Base-by-base conservation (phyloP, 2,329 filamentous ascomycete species). In the Colletotrichum caudatum region DNA sequence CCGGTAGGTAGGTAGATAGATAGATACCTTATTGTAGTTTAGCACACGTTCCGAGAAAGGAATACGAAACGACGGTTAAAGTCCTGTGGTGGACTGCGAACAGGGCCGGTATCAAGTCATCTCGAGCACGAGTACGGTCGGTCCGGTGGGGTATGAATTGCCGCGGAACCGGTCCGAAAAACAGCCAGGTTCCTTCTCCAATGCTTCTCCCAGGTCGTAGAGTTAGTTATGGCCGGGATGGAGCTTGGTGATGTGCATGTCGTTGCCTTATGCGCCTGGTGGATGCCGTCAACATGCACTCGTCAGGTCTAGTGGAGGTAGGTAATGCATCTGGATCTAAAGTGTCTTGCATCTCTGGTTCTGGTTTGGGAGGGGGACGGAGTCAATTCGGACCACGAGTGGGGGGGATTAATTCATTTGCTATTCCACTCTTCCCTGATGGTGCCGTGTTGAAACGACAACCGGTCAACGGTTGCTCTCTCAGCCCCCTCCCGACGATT, bases 201-300 rank as follows among this genome's bases (percentile, higher is more conserved):
- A 63, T 35, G 50, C 23, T 62, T 37, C 29, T 61, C 41, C 35
- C 50, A 44, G 39, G 62, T 53, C 51, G 35, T 16, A 64, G 39
- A 61, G 63, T 66, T 62, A 37, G 14, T 9, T 26, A 11, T 16
- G 6, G 35, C 64, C 53, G 51, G 64, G 69, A 69, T 69, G 46
- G 37, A 56, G 69, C 65, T 46, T 60, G 60, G 33, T 50, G 59
- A 64, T 68, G 69, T 64, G 69, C 69, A 64, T 69, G 65, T 56
- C 53, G 16, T 71, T 69, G 20, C 60, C 35, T 72, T 56, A 69
- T 72, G 69, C 69, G 59, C 69, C 62, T 35, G 44, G 65, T 33
- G 46, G n/a, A 35, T 48, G 53, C 58, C 54, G 44, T 20, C 58
- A 66, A 68, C 23, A n/a, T 61, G 51, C 48, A 46, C 53, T 23